Evolutionary conservation across 2,329 filamentous ascomycete genomes (phyloP).

Genomic region (Phyllosticta capitalensis): DNA sequence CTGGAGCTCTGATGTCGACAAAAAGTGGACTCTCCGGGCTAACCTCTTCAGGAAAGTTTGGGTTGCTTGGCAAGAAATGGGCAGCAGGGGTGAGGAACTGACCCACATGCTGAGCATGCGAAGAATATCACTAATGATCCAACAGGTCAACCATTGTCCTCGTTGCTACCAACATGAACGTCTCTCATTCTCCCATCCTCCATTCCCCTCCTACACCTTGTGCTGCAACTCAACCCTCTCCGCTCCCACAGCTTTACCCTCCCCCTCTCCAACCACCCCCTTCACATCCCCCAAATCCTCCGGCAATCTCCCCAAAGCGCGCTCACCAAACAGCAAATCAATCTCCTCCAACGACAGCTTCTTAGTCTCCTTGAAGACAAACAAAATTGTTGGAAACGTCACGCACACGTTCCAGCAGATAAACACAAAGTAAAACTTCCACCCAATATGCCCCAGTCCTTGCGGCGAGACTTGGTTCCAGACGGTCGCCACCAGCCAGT

Average conservation of each 20-base stretch:
- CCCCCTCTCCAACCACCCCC: background rate
- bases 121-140: too few species aligned
- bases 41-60: background rate
- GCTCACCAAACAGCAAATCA: conserved; percentile 46
- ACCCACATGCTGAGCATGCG: too few species aligned
- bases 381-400: conserved; percentile 39
- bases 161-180: too few species aligned
- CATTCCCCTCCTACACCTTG: too few species aligned
- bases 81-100: background rate
- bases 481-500: conserved; percentile 50
- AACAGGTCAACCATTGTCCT: too few species aligned
- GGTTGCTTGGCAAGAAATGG: background rate
- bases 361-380: conserved; percentile 47
- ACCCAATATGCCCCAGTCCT: conserved; percentile 39
- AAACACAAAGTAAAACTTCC: conserved; percentile 51
- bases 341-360: conserved; percentile 48
- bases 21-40: background rate
- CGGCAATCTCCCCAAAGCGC: conserved; percentile 38
- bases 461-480: conserved; percentile 51
- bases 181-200: too few species aligned
- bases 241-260: too few species aligned
- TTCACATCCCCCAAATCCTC: conserved; percentile 29
- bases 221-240: too few species aligned
- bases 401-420: conserved; percentile 40
- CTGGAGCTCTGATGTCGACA: background rate